A percentile compares a stretch with the other conserved stretches of the same genome.
Evolutionary conservation across 2,329 filamentous ascomycete genomes (phyloP).

Genomic region (Neurospora sp.): DNA sequence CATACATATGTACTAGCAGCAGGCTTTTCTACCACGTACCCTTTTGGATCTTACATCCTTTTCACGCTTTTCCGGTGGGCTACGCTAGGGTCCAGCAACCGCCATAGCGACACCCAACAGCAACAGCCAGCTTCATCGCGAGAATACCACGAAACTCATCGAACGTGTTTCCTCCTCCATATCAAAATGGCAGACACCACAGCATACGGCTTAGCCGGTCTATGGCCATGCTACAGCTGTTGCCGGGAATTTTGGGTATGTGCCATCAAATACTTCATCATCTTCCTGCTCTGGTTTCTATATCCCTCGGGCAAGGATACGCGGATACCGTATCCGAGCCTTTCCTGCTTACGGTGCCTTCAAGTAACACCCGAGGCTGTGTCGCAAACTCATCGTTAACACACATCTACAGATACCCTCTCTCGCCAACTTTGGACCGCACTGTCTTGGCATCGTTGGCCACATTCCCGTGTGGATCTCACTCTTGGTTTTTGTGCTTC

Average conservation of each 20-base stretch:
- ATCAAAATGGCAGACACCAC: conserved; percentile 2
- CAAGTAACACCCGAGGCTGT: conserved; percentile 1
- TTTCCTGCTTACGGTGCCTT: not conserved
- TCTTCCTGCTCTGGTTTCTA: not conserved
- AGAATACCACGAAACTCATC: not conserved
- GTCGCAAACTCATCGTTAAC: not conserved
- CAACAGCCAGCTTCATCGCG: not conserved
- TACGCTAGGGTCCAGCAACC: not conserved
- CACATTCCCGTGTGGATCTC: conserved; percentile 23
- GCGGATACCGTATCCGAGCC: not conserved
- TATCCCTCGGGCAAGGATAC: not conserved
- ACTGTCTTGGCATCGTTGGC: conserved; percentile 23
- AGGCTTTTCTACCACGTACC: not conserved
- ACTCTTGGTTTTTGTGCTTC: conserved; percentile 20
- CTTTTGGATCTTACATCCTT: not conserved
- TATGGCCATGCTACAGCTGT: conserved; percentile 24
- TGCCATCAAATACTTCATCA: not conserved
- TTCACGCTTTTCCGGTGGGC: not conserved
- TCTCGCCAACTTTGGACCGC: conserved; percentile 20
- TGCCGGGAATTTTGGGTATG: conserved; percentile 23
- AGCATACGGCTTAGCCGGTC: conserved; percentile 2
- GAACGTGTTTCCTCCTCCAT: not conserved
- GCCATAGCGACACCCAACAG: not conserved
- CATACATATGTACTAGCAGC: not conserved
- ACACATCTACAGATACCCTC: conserved; percentile 19